Percentiles rank a stretch among this genome's conserved stretches.
Evolutionary conservation across 2,329 filamentous ascomycete genomes (phyloP).

Genomic region (Pseudogymnoascus sp.): DNA sequence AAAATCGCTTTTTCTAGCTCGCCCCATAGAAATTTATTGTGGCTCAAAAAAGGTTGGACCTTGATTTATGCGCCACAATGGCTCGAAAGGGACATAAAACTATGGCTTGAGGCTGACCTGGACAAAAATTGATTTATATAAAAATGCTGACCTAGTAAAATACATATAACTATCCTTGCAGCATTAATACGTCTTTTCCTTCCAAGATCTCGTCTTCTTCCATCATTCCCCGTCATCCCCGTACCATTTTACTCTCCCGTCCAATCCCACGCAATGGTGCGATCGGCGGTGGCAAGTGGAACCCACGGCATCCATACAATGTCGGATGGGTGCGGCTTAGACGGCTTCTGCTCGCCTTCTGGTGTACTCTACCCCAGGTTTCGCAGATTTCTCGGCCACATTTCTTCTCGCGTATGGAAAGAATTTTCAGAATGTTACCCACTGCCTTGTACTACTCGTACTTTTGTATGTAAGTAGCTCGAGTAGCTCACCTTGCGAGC

Average conservation of each 20-base stretch:
- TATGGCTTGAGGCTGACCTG: no score
- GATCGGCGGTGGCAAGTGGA: constrained; percentile 1
- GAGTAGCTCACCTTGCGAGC: constrained; percentile 1
- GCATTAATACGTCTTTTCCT: neutral
- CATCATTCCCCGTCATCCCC: constrained; percentile 3
- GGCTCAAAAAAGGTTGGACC: neutral
- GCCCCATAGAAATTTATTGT: neutral
- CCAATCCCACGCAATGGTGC: neutral
- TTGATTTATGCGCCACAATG: neutral
- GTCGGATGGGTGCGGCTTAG: neutral
- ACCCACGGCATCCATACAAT: neutral
- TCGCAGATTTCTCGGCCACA: constrained; percentile 5
- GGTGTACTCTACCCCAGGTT: neutral
- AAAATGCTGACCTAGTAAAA: neutral
- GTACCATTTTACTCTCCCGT: neutral
- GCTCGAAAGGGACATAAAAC: neutral
- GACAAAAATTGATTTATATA: neutral
- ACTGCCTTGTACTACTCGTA: neutral
- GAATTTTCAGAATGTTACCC: neutral
- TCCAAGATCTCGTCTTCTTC: constrained; percentile 6
- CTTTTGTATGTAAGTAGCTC: no score
- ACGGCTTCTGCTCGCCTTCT: neutral
- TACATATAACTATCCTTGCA: neutral
- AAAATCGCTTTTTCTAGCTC: constrained; percentile 1
- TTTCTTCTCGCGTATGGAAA: constrained; percentile 1